Percentiles rank a stretch among this genome's conserved stretches.
Evolutionary conservation across 129 eudicot genomes (phyloP).

Genomic region (Tanacetum coccineum): DNA sequence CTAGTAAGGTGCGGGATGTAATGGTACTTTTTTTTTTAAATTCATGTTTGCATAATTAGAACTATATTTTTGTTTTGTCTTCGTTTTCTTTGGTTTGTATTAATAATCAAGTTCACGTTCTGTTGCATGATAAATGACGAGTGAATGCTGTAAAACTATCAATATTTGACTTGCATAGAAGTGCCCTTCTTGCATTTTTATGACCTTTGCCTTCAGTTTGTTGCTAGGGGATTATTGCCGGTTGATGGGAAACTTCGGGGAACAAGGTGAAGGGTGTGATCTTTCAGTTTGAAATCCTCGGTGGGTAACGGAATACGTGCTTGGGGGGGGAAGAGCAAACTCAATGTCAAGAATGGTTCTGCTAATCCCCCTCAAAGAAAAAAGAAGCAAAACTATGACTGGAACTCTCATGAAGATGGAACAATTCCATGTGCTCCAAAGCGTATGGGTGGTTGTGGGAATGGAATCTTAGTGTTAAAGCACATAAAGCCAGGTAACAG

Average conservation of each 20-base stretch:
- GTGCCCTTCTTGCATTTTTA: constrained; percentile 55
- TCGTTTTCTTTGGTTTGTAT: background rate
- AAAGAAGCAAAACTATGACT: constrained; percentile 29
- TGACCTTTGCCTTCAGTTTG: constrained; percentile 76
- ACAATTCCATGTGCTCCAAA: constrained; percentile 64
- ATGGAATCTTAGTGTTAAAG: constrained; percentile 41
- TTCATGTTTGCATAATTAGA: too few relatives aligned
- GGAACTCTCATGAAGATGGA: constrained; percentile 58
- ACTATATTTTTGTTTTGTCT: too few relatives aligned
- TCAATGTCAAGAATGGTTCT: too few relatives aligned
- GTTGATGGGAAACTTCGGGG: constrained; percentile 44
- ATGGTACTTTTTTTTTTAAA: too few relatives aligned
- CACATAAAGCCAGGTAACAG: constrained; percentile 14
- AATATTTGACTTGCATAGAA: constrained; percentile 60
- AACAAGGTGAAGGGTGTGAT: constrained; percentile 38
- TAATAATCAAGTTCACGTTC: background rate
- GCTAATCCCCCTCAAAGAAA: background rate
- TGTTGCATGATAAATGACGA: constrained; percentile 31
- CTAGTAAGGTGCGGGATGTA: too few relatives aligned
- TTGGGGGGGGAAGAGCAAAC: constrained; percentile 2
- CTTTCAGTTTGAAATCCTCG: constrained; percentile 22
- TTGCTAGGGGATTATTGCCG: constrained; percentile 60
- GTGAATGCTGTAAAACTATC: constrained; percentile 75
- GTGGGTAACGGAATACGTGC: constrained; percentile 40
- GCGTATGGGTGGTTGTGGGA: constrained; percentile 61